phyloP scores from a whole-genome alignment of 83 land plant genomes.

The Picea mariana region DNA sequence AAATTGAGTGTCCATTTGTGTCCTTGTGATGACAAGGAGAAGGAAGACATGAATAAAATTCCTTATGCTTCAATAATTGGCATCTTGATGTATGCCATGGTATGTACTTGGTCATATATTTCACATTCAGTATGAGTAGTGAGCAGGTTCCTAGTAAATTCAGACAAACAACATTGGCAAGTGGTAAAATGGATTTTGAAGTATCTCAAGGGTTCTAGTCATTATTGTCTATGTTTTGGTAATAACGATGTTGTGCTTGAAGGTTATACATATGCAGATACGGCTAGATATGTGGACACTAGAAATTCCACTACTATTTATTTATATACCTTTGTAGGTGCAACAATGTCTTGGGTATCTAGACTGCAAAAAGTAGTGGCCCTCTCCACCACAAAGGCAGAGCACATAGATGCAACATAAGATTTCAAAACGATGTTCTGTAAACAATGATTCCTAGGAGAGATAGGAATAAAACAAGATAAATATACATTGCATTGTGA shows the following conservation, averaged over 20 bases:
- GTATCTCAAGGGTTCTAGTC: slow-evolving; percentile 12
- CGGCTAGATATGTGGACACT: slow-evolving; percentile 3
- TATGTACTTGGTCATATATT: slow-evolving; percentile 20
- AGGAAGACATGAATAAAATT: neutral
- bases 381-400: neutral
- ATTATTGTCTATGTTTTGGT: neutral
- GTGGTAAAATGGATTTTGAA: slow-evolving; percentile 19
- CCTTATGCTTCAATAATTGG: neutral
- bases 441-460: too few species aligned
- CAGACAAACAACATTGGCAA: slow-evolving; percentile 19
- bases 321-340: slow-evolving; percentile 8
- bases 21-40: too few species aligned
- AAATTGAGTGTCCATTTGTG: too few species aligned
- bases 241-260: neutral
- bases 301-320: slow-evolving; percentile 3
- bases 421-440: too few species aligned
- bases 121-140: neutral
- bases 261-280: slow-evolving; percentile 12
- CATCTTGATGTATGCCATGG: neutral
- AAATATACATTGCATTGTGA: too few species aligned
- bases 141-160: too few species aligned
- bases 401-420: too few species aligned
- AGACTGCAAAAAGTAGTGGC: slow-evolving; percentile 4
- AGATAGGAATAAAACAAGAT: too few species aligned
- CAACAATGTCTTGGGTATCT: slow-evolving; percentile 13